Evolutionary conservation across 1,284 basidiomycete species (phyloP).

Genomic region (Pseudozyma flocculosa): DNA sequence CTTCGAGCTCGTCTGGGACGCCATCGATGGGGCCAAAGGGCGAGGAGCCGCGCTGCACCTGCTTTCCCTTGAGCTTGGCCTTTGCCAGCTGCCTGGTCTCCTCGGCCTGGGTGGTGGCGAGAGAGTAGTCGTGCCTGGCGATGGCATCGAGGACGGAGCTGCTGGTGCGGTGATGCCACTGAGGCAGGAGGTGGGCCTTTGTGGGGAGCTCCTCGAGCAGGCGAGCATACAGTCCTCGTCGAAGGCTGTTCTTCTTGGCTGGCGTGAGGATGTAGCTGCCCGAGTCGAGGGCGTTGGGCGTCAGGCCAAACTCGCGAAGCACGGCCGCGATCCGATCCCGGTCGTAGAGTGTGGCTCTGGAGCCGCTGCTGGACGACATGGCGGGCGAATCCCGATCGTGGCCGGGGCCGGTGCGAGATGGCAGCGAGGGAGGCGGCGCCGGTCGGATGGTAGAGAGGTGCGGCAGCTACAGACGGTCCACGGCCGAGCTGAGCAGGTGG

Average conservation of each 20-base stretch:
- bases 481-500: too few relatives aligned
- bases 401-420: too few relatives aligned
- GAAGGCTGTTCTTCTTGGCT: constrained; percentile 10
- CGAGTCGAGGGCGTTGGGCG: constrained; percentile 12
- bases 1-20: constrained; percentile 16
- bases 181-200: constrained; percentile 27
- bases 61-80: constrained; percentile 36
- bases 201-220: constrained; percentile 26
- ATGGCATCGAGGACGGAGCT: constrained; percentile 30
- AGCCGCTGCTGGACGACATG: neutral
- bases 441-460: too few relatives aligned
- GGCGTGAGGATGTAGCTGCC: constrained; percentile 20
- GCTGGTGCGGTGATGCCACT: constrained; percentile 21
- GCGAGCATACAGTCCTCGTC: constrained; percentile 18
- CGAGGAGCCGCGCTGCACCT: constrained; percentile 25
- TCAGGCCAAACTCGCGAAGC: neutral
- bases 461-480: too few relatives aligned
- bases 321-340: neutral
- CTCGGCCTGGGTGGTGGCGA: constrained; percentile 42
- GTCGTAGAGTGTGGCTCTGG: neutral
- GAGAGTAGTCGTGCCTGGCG: constrained; percentile 33
- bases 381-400: too few relatives aligned
- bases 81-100: constrained; percentile 28
- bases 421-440: too few relatives aligned
- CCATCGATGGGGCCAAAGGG: constrained; percentile 24